A percentile compares a stretch with the other conserved stretches of the same genome.
Evolutionary conservation across 2,329 filamentous ascomycete species (phyloP).

Genomic region (Colletotrichum cuscutae): DNA sequence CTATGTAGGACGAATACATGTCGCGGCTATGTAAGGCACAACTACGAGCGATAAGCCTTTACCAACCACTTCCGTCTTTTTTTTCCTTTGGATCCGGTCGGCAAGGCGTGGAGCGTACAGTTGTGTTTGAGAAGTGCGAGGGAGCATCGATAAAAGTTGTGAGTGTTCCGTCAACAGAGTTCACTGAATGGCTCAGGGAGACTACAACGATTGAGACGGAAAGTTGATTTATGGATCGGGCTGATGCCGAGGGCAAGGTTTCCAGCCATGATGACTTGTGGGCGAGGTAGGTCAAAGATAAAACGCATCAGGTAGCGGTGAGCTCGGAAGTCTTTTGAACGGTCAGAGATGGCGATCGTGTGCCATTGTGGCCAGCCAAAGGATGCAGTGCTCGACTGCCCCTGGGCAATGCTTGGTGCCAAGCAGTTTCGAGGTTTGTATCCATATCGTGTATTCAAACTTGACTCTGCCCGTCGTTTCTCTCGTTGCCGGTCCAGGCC

Average conservation of each 20-base stretch:
- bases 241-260: neutral
- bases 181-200: neutral
- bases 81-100: too few relatives aligned
- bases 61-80: too few relatives aligned
- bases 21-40: constrained; percentile 32
- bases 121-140: constrained; percentile 6
- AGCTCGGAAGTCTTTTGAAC: neutral
- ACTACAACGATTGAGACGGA: neutral
- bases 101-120: neutral
- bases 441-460: constrained; percentile 5
- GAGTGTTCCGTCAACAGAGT: neutral
- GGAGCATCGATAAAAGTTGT: neutral
- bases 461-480: constrained; percentile 12
- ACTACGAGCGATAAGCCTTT: neutral
- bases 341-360: neutral
- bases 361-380: neutral
- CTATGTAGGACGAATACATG: neutral
- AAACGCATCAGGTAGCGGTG: constrained; percentile 2
- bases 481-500: neutral
- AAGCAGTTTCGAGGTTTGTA: constrained; percentile 4
- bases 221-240: neutral
- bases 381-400: constrained; percentile 6
- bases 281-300: neutral
- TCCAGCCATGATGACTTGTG: neutral
- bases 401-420: constrained; percentile 18